phyloP scores from a whole-genome alignment of 768 basidiomycete genomes.

The Leccinum ochraceum region DNA sequence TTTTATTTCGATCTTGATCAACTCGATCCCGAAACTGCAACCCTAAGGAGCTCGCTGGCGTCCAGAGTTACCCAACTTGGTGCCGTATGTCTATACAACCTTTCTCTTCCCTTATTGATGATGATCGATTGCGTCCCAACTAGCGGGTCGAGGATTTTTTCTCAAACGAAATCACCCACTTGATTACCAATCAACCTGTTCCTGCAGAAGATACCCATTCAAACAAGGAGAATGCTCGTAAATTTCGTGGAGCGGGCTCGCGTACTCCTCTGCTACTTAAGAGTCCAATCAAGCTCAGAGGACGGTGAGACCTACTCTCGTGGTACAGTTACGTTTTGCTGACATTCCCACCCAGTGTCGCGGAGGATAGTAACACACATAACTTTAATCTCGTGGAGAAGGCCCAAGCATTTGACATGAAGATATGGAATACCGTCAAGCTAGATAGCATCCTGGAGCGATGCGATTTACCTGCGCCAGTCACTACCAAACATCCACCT shows the following conservation, averaged over 20 bases:
- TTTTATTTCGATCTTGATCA: slow-evolving; percentile 83
- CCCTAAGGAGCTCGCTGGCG: slow-evolving; percentile 45
- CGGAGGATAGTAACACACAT: slow-evolving; percentile 33
- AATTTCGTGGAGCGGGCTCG: slow-evolving; percentile 27
- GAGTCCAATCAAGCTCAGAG: slow-evolving; percentile 67
- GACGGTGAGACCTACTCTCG: slow-evolving; percentile 45
- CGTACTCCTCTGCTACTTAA: slow-evolving; percentile 39
- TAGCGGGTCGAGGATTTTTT: slow-evolving; percentile 90
- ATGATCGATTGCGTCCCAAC: slow-evolving; percentile 6
- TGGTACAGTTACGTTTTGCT: neutral
- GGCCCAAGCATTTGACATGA: slow-evolving; percentile 71
- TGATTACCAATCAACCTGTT: slow-evolving; percentile 66
- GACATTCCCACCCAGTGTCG: slow-evolving; percentile 19
- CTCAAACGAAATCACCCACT: slow-evolving; percentile 81
- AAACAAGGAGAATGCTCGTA: slow-evolving; percentile 70
- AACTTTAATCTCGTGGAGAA: slow-evolving; percentile 60
- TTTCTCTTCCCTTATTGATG: slow-evolving; percentile 1
- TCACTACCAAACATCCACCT: slow-evolving; percentile 29
- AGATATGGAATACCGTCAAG: slow-evolving; percentile 82
- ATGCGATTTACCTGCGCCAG: slow-evolving; percentile 46
- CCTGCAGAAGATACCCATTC: slow-evolving; percentile 37
- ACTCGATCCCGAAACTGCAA: slow-evolving; percentile 38
- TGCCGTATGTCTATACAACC: slow-evolving; percentile 56
- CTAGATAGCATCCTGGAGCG: slow-evolving; percentile 72
- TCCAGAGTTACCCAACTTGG: slow-evolving; percentile 66